A percentile compares a stretch with the other conserved stretches of the same genome.
Conservation (phyloP, 768 basidiomycete species). For the Pulveroboletus sp. region DNA sequence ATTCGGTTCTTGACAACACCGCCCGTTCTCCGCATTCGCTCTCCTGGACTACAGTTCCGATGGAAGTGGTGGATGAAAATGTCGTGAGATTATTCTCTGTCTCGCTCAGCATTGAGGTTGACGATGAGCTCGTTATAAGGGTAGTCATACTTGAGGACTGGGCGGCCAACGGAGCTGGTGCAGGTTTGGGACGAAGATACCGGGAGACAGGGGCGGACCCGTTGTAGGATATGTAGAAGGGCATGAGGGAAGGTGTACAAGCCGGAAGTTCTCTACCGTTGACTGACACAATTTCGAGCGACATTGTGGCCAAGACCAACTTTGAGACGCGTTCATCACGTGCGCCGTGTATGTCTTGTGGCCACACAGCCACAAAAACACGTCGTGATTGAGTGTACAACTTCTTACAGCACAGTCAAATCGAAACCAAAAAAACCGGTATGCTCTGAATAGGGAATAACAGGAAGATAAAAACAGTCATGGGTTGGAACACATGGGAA, state of each 20-base stretch:
- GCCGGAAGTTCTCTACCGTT: conserved; percentile 22
- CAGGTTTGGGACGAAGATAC: conserved; percentile 59
- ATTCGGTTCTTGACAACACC: background rate
- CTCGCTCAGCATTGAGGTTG: conserved; percentile 5
- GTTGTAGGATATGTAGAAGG: conserved; percentile 70
- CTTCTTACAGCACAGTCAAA: too few relatives aligned
- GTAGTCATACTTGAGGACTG: conserved; percentile 15
- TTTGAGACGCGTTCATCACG: conserved; percentile 9
- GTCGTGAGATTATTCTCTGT: conserved; percentile 2
- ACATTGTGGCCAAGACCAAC: conserved; percentile 4
- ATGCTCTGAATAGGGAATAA: too few relatives aligned
- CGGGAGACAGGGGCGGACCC: conserved; percentile 74
- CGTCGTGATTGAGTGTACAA: too few relatives aligned
- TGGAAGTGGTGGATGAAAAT: conserved; percentile 5
- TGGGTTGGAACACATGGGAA: background rate
- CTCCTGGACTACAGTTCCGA: background rate
- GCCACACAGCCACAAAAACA: conserved; percentile 9
- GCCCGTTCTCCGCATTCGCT: background rate
- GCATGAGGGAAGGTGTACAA: conserved; percentile 73
- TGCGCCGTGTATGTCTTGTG: background rate
- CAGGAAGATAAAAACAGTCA: too few relatives aligned
- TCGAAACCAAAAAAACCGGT: too few relatives aligned
- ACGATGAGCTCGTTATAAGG: conserved; percentile 8
- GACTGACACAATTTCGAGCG: conserved; percentile 20
- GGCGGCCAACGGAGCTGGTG: conserved; percentile 16